A percentile compares a stretch with the other conserved stretches of the same genome.
These are phyloP conservation scores for Telopea speciosissima DNA, from an alignment of 177 flowering plant species.

Conservation along the genomic window DNA sequence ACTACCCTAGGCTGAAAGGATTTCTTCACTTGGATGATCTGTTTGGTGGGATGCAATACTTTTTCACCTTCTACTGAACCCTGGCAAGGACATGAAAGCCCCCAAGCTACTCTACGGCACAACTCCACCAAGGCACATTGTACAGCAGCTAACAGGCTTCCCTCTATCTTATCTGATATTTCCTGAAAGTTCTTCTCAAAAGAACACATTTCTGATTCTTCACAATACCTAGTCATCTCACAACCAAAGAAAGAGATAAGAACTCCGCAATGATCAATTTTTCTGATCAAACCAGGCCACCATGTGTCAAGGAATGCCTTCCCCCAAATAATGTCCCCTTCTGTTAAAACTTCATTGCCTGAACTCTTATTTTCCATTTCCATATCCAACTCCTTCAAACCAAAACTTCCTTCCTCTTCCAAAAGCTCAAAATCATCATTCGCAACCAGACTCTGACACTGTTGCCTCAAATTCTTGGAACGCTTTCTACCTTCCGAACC, in stretches of 20 bases:
- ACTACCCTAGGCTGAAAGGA: constrained; percentile 9
- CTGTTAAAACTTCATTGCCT: not conserved
- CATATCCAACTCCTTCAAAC: not conserved
- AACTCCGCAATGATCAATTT: constrained; percentile 2
- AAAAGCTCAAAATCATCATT: not conserved
- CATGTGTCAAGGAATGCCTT: constrained; percentile 15
- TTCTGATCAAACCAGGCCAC: constrained; percentile 27
- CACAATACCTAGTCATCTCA: not conserved
- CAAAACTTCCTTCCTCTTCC: not conserved
- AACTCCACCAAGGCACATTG: constrained; percentile 15
- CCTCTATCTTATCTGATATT: not conserved
- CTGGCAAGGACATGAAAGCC: constrained; percentile 13
- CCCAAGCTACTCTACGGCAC: constrained; percentile 5
- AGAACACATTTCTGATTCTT: constrained; percentile 13
- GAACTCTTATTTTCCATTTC: not conserved
- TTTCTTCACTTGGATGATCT: not conserved
- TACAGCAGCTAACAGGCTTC: not conserved
- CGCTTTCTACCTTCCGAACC: too few species aligned
- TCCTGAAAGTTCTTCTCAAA: constrained; percentile 13
- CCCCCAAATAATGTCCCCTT: constrained; percentile 29
- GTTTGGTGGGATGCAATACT: not conserved
- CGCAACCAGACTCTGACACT: too few species aligned
- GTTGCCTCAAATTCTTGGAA: too few species aligned
- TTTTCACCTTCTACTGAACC: not conserved
- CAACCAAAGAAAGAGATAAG: constrained; percentile 11